Conservation (phyloP, 306 rosid genomes). For the Calophaca sinica region DNA sequence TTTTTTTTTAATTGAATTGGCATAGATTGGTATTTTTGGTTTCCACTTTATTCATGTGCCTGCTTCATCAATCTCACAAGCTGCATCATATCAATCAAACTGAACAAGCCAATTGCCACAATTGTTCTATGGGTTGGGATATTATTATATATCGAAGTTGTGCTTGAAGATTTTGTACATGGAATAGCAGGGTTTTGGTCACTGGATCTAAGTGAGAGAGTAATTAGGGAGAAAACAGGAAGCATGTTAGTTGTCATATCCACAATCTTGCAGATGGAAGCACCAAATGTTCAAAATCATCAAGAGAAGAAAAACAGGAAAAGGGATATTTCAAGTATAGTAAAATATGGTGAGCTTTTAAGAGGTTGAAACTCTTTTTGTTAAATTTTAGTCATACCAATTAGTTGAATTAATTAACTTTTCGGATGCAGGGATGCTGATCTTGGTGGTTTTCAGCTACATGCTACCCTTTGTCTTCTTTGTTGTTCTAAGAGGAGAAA, state of each 20-base stretch:
- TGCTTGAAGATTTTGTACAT: conserved; percentile 50
- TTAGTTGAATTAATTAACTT: not conserved
- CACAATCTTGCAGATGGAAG: conserved; percentile 55
- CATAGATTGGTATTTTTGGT: conserved; percentile 82
- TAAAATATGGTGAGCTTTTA: conserved; percentile 59
- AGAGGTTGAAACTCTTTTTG: not conserved
- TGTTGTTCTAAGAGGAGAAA: conserved; percentile 56
- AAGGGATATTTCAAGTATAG: conserved; percentile 40
- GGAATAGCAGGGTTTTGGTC: conserved; percentile 63
- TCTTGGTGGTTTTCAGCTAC: conserved; percentile 64
- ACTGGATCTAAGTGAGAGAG: conserved; percentile 67
- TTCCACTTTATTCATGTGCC: conserved; percentile 70
- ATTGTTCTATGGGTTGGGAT: conserved; percentile 53
- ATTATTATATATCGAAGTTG: conserved; percentile 55
- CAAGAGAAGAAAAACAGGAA: conserved; percentile 20
- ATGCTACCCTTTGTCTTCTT: conserved; percentile 66
- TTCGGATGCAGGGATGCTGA: conserved; percentile 57
- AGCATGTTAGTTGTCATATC: conserved; percentile 62
- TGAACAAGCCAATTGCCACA: conserved; percentile 43
- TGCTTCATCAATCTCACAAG: conserved; percentile 59
- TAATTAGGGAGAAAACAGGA: conserved; percentile 69
- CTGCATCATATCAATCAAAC: conserved; percentile 45
- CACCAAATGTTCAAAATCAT: conserved; percentile 42
- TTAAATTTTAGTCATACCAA: not conserved
- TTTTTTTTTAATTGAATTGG: not conserved